Evolutionary conservation across 495 filamentous ascomycete genomes (phyloP), one percentile per base, ranked within the genome.

Genomic region (Lasiosphaeria ovina): DNA sequence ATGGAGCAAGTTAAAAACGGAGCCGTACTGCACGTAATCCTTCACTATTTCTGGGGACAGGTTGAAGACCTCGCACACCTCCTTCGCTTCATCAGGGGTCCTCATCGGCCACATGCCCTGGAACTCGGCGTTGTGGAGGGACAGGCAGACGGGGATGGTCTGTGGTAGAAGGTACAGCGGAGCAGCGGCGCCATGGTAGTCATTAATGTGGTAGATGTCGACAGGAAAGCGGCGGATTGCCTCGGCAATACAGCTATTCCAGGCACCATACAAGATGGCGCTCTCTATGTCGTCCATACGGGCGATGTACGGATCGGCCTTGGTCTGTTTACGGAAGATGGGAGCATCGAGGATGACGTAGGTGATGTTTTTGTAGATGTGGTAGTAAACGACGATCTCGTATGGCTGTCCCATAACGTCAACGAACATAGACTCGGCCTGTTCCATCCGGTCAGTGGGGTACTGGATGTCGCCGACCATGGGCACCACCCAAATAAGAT

Each of bases 141-240:
- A 74, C 2, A 87, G 67, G 61, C 83, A 85, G 66, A 81, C 81
- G 0, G 85, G 85, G 45, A 87, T 80, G 3, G 79, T 87, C 34
- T 72, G 65, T 0, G 88, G 88, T 4, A 90, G 77, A 16, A 89
- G 77, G 60, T 92, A 87, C 6, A 91, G 74, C 10, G 87, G 88
- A 42, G 89, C 89, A 6, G 88, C 72, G 16, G 88, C 85, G 35
- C 89, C 89, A 60, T 92, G 89, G 68, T 91, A 92, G 68, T 92
- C 89, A 70, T 92, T 92, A 67, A 91, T 87, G 69, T 92, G 89
- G 67, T 92, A 92, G 24, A 92, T 67, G 64, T 91, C 87, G 49
- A 89, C 77, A 0, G 85, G 81, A 67, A 84, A 85, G 24, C 81
- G 77, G 36, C 70, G 79, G 56, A 89, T 80, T 0, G 85, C 71